Evolutionary conservation across 768 basidiomycete species (phyloP), one percentile per base, ranked within the genome.

Genomic region (Tricholoma saponaceum): DNA sequence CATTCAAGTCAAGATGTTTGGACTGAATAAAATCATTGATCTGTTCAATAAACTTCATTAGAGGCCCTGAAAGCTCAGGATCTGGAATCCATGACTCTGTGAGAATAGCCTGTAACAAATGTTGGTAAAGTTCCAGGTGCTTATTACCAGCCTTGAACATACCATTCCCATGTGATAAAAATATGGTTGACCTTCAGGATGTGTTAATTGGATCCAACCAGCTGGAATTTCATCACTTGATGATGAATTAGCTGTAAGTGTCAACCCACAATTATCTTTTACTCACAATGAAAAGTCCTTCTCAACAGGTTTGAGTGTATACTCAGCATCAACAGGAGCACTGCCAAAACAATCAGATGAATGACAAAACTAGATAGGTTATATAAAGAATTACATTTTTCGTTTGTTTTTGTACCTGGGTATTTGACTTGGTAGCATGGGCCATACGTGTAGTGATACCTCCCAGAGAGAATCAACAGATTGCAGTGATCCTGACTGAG

Each of bases 61-160:
- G n/a, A 81, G 70, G 0, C 37, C n/a, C 49, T 5, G 30, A 57
- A 3, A 72, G 61, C 0, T 60, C 65, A 2, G 22, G 26, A 13
- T 79, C 65, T 16, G 66, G 68, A 37, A 80, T 60, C 57, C 79
- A 59, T 33, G 70, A 68, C 32, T 81, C 79, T 1, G 80, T 79
- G 25, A 76, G 69, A 4, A 79, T 16, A n/a, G n/a, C n/a, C n/a
- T n/a, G n/a, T n/a, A n/a, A n/a, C n/a, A n/a, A n/a, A n/a, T n/a
- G n/a, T n/a, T n/a, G n/a, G n/a, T n/a, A n/a, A n/a, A n/a, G n/a
- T n/a, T n/a, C n/a, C n/a, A n/a, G n/a, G n/a, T n/a, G n/a, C n/a
- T n/a, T n/a, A n/a, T n/a, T n/a, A n/a, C n/a, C n/a, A n/a, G n/a
- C n/a, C n/a, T n/a, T n/a, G n/a, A n/a, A 26, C 60, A 14, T n/a